Conservation (phyloP, 352 stramenopile genomes). For the Pythium brachiatum region DNA sequence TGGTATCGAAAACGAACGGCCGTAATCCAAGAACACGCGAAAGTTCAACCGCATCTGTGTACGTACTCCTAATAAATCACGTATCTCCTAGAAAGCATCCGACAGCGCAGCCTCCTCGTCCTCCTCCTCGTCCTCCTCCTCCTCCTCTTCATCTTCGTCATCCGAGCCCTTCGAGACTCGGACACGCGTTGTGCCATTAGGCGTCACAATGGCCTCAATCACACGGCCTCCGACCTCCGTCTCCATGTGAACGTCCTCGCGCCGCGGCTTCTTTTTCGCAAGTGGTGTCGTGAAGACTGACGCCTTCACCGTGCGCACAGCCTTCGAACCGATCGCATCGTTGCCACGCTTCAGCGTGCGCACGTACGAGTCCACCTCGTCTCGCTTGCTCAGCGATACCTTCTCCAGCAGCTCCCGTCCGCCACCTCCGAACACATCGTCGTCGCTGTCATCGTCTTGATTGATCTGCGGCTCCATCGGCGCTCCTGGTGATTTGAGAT, state of each 20-base stretch:
- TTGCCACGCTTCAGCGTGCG: slow-evolving; percentile 58
- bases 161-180: slow-evolving; percentile 46
- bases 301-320: slow-evolving; percentile 28
- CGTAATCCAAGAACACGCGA: neutral
- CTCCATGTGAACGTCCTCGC: slow-evolving; percentile 38
- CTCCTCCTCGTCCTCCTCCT: slow-evolving; percentile 27
- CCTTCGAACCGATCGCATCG: slow-evolving; percentile 20
- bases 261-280: slow-evolving; percentile 31
- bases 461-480: slow-evolving; percentile 3
- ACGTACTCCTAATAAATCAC: neutral
- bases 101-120: slow-evolving; percentile 34
- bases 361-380: slow-evolving; percentile 80
- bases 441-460: slow-evolving; percentile 36
- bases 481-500: slow-evolving; percentile 54
- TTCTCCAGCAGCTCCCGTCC: slow-evolving; percentile 50
- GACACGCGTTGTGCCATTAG: slow-evolving; percentile 59
- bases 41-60: neutral
- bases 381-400: slow-evolving; percentile 49
- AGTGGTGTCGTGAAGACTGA: slow-evolving; percentile 10
- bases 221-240: slow-evolving; percentile 41
- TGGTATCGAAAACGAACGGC: neutral
- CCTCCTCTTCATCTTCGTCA: slow-evolving; percentile 8
- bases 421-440: slow-evolving; percentile 30
- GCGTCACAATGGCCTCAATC: slow-evolving; percentile 58
- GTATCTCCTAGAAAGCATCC: slow-evolving; percentile 11